Evolutionary conservation across 768 basidiomycete species (phyloP), one percentile per base, ranked within the genome.

Genomic region (Pisolithus orientalis): DNA sequence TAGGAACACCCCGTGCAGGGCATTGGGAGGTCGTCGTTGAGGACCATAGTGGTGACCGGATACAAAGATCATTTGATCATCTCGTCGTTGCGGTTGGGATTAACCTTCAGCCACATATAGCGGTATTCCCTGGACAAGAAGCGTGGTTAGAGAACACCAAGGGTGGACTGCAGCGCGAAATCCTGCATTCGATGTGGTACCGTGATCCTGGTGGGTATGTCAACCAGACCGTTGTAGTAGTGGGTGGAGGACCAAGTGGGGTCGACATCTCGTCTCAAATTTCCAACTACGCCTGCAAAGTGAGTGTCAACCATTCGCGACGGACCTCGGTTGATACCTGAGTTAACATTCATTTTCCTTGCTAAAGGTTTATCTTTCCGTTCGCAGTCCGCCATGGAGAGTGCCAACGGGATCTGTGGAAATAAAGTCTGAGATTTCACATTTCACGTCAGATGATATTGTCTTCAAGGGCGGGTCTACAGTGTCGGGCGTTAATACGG

Each of bases 121-220:
- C 75, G 5, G 56, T 58, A 5, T 81, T 76, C 68, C 62, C 59
- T 11, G 82, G 4, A 65, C 21, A 21, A 21, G 21, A 21, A 21
- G 2, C 21, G 21, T 21, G 21, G 21, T 21, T 21, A 21, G 21
- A 63, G 37, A 53, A 3, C 16, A 38, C 55, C 10, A 34, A 40
- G 5, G 58, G 57, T 3, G 49, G 53, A 10, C 53, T 62, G n/a
- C 53, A 59, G 37, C 71, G 78, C 27, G 65, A 75, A 51, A 71
- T 82, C 1, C 32, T 76, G 8, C 81, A 83, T 60, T 79, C 79
- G 1, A 66, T 81, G 11, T 82, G 72, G 62, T 82, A 78, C 56
- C 75, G 80, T 25, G 62, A 71, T 10, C 76, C 80, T 4, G 65
- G 74, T 44, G 60, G 56, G 10, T 83, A 76, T 58, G 47, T 57